These are phyloP conservation scores for Cucurbita argyrosperma DNA, from an alignment of 306 rosid genomes.

Conservation along the genomic window DNA sequence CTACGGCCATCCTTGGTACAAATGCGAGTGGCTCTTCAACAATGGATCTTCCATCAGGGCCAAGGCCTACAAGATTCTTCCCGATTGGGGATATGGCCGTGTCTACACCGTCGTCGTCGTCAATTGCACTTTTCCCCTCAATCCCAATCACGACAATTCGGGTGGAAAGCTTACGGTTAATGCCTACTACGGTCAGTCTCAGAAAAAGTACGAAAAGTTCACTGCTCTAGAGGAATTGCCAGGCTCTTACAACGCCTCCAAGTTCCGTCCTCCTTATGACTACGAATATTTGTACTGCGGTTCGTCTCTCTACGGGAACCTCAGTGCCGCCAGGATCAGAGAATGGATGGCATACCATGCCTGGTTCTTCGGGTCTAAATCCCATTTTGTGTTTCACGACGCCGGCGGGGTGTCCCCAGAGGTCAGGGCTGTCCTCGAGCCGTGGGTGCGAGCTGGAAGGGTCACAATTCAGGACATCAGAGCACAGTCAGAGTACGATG, in stretches of 20 bases:
- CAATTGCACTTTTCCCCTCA: conserved; percentile 24
- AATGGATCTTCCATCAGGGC: conserved; percentile 18
- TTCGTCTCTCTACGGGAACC: conserved; percentile 20
- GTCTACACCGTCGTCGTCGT: conserved; percentile 29
- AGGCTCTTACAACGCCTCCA: conserved; percentile 17
- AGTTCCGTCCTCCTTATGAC: conserved; percentile 14
- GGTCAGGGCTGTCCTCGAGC: conserved; percentile 23
- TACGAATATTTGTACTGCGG: conserved; percentile 28
- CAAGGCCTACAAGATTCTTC: conserved; percentile 22
- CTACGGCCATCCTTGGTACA: conserved; percentile 22
- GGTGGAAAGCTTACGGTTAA: conserved; percentile 23
- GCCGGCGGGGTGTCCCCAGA: conserved; percentile 25
- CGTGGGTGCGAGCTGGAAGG: conserved; percentile 23
- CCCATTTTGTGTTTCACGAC: conserved; percentile 29
- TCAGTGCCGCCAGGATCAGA: conserved; percentile 18
- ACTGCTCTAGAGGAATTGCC: conserved; percentile 20
- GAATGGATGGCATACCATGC: conserved; percentile 37
- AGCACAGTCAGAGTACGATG: conserved; percentile 23
- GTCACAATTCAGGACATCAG: conserved; percentile 22
- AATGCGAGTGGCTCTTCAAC: conserved; percentile 28
- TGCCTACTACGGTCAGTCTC: conserved; percentile 17
- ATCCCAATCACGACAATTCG: conserved; percentile 16
- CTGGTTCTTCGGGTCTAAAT: conserved; percentile 24
- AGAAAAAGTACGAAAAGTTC: conserved; percentile 21
- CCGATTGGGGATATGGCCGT: conserved; percentile 34